Conservation (phyloP, 345 rosid genomes). For the Citrus glauca region DNA sequence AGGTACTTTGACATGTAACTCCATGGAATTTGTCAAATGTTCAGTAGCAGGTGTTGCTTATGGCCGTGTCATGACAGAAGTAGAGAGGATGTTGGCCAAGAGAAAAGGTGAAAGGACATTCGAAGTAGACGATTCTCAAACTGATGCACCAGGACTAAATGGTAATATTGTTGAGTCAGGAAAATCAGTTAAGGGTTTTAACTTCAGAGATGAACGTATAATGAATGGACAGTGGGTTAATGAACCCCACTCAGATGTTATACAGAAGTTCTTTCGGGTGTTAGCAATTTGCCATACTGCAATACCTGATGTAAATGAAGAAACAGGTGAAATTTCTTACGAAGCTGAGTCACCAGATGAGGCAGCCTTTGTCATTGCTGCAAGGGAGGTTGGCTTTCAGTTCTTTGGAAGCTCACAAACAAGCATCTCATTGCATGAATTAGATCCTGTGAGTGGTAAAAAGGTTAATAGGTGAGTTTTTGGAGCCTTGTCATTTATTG, state of each 20-base stretch:
- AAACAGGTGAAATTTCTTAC: slow-evolving; percentile 47
- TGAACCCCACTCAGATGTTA: slow-evolving; percentile 39
- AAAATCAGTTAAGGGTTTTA: slow-evolving; percentile 66
- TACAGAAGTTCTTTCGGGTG: slow-evolving; percentile 56
- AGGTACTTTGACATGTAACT: slow-evolving; percentile 91
- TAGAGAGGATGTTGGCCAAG: slow-evolving; percentile 55
- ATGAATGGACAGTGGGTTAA: slow-evolving; percentile 65
- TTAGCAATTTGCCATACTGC: slow-evolving; percentile 83
- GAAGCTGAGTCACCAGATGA: slow-evolving; percentile 95
- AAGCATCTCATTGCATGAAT: slow-evolving; percentile 52
- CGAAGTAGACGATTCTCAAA: slow-evolving; percentile 29
- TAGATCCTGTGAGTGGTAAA: slow-evolving; percentile 36
- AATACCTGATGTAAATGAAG: slow-evolving; percentile 45
- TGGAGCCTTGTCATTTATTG: not conserved
- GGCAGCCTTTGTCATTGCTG: slow-evolving; percentile 81
- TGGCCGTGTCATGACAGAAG: slow-evolving; percentile 80
- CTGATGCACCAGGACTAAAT: slow-evolving; percentile 5
- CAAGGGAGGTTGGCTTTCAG: slow-evolving; percentile 79
- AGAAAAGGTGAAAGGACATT: slow-evolving; percentile 19
- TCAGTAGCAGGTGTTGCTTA: slow-evolving; percentile 70
- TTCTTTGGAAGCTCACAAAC: slow-evolving; percentile 61
- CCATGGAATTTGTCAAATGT: slow-evolving; percentile 93
- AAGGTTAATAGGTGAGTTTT: slow-evolving; percentile 43
- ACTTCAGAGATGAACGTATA: slow-evolving; percentile 76
- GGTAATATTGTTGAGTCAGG: slow-evolving; percentile 8